Conservation (phyloP, 805 yeast genomes). For the Metschnikowia amazonensis region DNA sequence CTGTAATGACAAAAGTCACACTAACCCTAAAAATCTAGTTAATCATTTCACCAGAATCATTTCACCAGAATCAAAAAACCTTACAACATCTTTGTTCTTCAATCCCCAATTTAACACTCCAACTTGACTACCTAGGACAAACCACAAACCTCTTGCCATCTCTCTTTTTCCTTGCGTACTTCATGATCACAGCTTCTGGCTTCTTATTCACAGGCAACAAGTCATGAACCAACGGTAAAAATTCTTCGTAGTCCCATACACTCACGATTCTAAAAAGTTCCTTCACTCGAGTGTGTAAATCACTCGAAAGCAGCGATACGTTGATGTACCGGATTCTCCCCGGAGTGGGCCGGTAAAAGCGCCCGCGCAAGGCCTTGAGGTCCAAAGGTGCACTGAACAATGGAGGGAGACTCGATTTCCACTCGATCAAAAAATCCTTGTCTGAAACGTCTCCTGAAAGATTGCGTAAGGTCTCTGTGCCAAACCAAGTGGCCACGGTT, state of each 20-base stretch:
- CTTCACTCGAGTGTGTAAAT: constrained; percentile 25
- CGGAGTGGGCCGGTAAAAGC: constrained; percentile 45
- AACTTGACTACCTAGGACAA: constrained; percentile 12
- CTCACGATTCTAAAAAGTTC: constrained; percentile 29
- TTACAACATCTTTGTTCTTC: too few species aligned
- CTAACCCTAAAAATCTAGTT: too few species aligned
- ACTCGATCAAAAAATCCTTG: constrained; percentile 58
- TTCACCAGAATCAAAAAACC: too few species aligned
- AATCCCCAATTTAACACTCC: too few species aligned
- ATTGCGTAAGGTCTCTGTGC: constrained; percentile 45
- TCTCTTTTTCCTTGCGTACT: constrained; percentile 35
- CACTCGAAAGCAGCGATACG: constrained; percentile 41
- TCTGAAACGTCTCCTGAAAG: constrained; percentile 12
- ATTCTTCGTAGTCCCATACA: constrained; percentile 40
- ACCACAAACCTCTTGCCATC: constrained; percentile 33
- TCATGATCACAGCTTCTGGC: constrained; percentile 35
- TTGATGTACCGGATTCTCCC: constrained; percentile 53
- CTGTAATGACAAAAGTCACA: too few species aligned
- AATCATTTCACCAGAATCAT: too few species aligned
- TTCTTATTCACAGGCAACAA: constrained; percentile 36
- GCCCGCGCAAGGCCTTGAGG: constrained; percentile 51
- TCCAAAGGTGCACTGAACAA: constrained; percentile 60
- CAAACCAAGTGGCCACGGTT: constrained; percentile 58
- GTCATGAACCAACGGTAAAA: constrained; percentile 30
- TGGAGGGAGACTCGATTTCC: constrained; percentile 63